Percentiles rank a stretch among this genome's conserved stretches.
These are phyloP conservation scores for Lentinula aciculospora DNA, from an alignment of 768 basidiomycete species.

Conservation along the genomic window DNA sequence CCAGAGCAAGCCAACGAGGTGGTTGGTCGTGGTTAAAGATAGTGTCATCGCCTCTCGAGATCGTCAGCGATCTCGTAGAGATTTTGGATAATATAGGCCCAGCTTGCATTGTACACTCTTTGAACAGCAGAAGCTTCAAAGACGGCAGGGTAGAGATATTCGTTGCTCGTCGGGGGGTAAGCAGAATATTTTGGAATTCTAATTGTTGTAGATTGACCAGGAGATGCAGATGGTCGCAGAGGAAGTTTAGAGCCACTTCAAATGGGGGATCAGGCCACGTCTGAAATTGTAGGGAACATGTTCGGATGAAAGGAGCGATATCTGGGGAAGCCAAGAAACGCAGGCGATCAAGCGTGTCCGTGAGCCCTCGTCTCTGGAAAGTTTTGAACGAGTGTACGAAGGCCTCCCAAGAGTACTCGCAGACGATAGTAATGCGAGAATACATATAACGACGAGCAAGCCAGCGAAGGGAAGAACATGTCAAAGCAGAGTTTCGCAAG, in stretches of 20 bases:
- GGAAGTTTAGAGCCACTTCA: conserved; percentile 1
- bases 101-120: conserved; percentile 4
- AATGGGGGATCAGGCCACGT: conserved; percentile 7
- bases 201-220: conserved; percentile 8
- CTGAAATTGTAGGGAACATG: conserved; percentile 7
- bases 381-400: background rate
- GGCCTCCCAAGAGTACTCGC: conserved; percentile 3
- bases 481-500: conserved; percentile 3
- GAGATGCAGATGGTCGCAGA: conserved; percentile 2
- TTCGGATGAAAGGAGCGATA: conserved; percentile 6
- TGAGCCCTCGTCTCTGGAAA: background rate
- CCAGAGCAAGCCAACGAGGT: conserved; percentile 8
- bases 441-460: conserved; percentile 2
- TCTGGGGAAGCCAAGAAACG: conserved; percentile 8
- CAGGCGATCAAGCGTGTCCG: background rate
- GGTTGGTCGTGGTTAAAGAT: background rate
- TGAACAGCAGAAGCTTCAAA: conserved; percentile 5
- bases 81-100: background rate
- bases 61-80: background rate
- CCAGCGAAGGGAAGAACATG: conserved; percentile 6
- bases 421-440: conserved; percentile 4
- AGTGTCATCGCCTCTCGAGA: background rate
- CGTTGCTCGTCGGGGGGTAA: background rate
- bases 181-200: background rate
- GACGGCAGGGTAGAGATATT: conserved; percentile 5